Evolutionary conservation across 1,139 yeast species (phyloP), one percentile per base, ranked within the genome.

Genomic region (Debaryomycetaceae sp.): DNA sequence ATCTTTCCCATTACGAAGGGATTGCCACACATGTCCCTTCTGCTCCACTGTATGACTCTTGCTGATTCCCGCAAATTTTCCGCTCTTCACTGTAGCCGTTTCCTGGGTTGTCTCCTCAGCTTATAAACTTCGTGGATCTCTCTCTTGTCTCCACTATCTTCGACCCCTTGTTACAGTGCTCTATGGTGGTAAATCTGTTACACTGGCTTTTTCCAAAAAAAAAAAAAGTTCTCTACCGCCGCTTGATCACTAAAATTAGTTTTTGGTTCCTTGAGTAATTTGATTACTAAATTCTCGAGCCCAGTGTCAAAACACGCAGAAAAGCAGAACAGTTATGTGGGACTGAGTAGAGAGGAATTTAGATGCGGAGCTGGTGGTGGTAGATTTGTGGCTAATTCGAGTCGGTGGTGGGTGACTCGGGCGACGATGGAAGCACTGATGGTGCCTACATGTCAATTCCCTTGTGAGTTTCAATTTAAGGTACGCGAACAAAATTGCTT

Each of bases 401-500:
- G 20, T 17, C 20, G 31, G 11, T 27, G 11, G 8, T 27, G 31
- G 11, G 11, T 27, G 31, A 27, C 31, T 27, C 8, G 31, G 11
- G 8, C 11, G 11, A 27, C 31, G 4, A 27, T 27, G 31, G 11
- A 11, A 11, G 11, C 31, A 8, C 11, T 27, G 31, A 27, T 27
- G 4, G 31, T 7, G 8, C 2, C 8, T 27, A 2, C 11, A 27
- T 27, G 31, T 27, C 31, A 27, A 8, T 27, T 27, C 31, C 31
- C 11, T 27, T 27, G 31, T 27, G 11, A 27, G 31, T 27, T 27
- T 27, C 31, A 27, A 27, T 39, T 39, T 29, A 39, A 39, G 42
- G 38, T 39, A 39, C 42, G 42, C 42, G 39, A 40, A 11, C 13
- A 38, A 22, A 11, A 27, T 23, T 33, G 34, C 41, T 45, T 45